Evolutionary conservation across 1,284 basidiomycete genomes (phyloP).

Genomic region (Ustilago hordei): DNA sequence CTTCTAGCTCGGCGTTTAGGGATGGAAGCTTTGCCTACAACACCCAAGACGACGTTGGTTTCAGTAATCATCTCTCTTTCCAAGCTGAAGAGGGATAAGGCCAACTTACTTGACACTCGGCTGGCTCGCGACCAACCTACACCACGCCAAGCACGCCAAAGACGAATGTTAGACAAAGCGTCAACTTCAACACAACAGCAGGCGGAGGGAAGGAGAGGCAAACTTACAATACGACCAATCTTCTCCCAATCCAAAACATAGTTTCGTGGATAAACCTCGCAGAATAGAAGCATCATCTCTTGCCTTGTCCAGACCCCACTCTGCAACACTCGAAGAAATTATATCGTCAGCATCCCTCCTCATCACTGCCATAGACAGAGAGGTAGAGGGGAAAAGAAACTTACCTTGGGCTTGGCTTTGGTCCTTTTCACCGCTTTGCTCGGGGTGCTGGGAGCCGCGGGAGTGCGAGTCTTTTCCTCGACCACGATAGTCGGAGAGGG

Average conservation of each 20-base stretch:
- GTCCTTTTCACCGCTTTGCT: neutral
- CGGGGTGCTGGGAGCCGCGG: neutral
- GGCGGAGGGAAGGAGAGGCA: too few relatives aligned
- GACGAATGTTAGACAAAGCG: neutral
- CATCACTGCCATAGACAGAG: neutral
- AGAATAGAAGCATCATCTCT: slow-evolving; percentile 33
- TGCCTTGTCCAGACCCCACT: slow-evolving; percentile 6
- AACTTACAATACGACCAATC: slow-evolving; percentile 21
- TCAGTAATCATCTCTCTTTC: neutral
- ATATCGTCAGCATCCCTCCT: neutral
- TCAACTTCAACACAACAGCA: neutral
- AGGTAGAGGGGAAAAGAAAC: neutral
- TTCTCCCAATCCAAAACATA: slow-evolving; percentile 11
- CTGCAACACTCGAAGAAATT: neutral
- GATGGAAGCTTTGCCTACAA: slow-evolving; percentile 13
- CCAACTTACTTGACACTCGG: slow-evolving; percentile 28
- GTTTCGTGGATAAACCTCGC: slow-evolving; percentile 15
- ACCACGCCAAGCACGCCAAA: neutral
- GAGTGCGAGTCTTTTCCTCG: neutral
- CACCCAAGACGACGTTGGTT: neutral
- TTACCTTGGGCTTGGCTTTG: slow-evolving; percentile 12
- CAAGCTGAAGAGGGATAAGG: neutral
- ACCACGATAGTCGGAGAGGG: neutral
- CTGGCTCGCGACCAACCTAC: slow-evolving; percentile 24
- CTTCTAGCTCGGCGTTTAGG: slow-evolving; percentile 14